Base-by-base conservation (phyloP, 495 filamentous ascomycete species). In the Neurospora hispaniola region DNA sequence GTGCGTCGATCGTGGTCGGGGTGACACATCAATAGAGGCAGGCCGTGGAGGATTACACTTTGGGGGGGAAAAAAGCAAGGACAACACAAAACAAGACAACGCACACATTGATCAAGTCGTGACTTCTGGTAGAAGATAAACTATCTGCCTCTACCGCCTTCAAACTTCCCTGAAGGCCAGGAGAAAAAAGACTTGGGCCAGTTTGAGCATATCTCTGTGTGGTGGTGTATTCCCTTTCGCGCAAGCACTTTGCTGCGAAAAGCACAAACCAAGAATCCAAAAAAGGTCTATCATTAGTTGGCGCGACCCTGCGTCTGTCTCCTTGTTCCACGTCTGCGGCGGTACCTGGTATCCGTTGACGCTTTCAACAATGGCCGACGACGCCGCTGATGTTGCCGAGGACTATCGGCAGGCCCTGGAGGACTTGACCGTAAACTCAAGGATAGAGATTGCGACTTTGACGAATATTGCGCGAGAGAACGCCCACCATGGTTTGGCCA, bases 391-490 rank as follows among this genome's bases (percentile, higher is more conserved):
- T 81, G 93, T 98, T 75, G 95, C 94, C 73, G 91, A 94, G 81
- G 96, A 98, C 85, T 99, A 96, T 86, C 92, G 90, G 78, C 91
- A 93, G 75, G 96, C 96, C 70, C 87, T 99, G 78, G 91, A 95
- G 82, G 96, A 97, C 83, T 86, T 99, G 77, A 91, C 90, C 72
- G 87, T 90, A 76, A 97, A 97, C 84, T 93, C 92, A 78, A 89
- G 93, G 79, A 91, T 90, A 78, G 94, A 97, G 83, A 99, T 99
- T 81, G 92, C 90, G 84, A 97, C 94, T 81, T 83, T 99, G 80
- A 98, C 96, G 42, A 89, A 96, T 78, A 98, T 99, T 77, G 96
- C 96, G 72, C 93, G 94, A 79, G 96, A 99, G 80, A 97, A 96
- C 76, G 97, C 94, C 73, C 92, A 95, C 80, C 92, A 97, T 84